phyloP scores from a whole-genome alignment of 2,329 filamentous ascomycete genomes.

The Orbilia javanica region DNA sequence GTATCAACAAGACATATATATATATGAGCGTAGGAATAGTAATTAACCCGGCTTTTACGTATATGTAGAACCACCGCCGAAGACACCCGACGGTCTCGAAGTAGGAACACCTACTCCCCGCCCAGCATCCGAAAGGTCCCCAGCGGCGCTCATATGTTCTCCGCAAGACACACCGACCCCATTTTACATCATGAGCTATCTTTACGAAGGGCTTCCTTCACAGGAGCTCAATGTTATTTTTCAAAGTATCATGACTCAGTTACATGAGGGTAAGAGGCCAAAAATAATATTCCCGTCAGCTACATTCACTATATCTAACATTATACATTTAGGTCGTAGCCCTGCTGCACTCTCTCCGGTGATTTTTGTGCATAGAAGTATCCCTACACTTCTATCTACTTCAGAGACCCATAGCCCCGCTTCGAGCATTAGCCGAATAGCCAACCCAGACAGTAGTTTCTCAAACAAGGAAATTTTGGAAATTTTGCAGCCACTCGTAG shows the following conservation, averaged over 20 bases:
- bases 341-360: not conserved
- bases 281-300: not conserved
- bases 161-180: not conserved
- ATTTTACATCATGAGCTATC: not conserved
- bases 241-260: not conserved
- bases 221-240: slow-evolving; percentile 12
- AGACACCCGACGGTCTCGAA: slow-evolving; percentile 7
- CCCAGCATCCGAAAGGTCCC: not conserved
- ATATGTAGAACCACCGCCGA: slow-evolving; percentile 6
- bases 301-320: not conserved
- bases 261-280: slow-evolving; percentile 9
- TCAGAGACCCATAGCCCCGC: not conserved
- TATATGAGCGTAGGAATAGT: not conserved
- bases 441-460: not conserved
- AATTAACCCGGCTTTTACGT: not conserved
- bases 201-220: slow-evolving; percentile 23
- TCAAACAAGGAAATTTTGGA: slow-evolving; percentile 1
- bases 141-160: not conserved
- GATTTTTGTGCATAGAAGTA: no score
- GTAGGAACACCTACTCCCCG: slow-evolving; percentile 27
- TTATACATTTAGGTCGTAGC: not conserved
- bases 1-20: no score
- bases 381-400: not conserved
- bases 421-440: not conserved
- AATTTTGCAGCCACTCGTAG: slow-evolving; percentile 3